These are phyloP conservation scores for Hydnomerulius pinastri DNA, from an alignment of 768 basidiomycete genomes.

Conservation along the genomic window DNA sequence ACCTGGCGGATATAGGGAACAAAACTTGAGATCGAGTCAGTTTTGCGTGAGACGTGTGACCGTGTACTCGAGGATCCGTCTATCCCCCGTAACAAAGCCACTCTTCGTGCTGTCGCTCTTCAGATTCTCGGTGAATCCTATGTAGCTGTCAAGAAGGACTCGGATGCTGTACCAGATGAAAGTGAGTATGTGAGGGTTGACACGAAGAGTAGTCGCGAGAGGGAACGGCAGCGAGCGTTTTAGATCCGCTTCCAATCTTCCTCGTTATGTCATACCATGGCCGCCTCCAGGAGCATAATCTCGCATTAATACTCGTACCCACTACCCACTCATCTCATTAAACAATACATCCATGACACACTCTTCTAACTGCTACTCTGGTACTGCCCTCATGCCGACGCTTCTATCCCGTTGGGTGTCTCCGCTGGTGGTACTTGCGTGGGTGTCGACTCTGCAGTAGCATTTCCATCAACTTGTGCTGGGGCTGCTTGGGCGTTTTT, in stretches of 20 bases:
- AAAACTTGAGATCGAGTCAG: slow-evolving; percentile 88
- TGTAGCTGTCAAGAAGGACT: slow-evolving; percentile 66
- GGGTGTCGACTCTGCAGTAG: neutral
- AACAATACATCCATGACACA: neutral
- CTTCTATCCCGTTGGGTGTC: slow-evolving; percentile 10
- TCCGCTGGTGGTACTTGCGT: neutral
- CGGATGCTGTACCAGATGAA: slow-evolving; percentile 50
- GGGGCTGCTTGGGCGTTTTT: slow-evolving; percentile 41
- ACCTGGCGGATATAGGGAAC: slow-evolving; percentile 58
- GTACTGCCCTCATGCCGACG: neutral
- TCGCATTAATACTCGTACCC: slow-evolving; percentile 1
- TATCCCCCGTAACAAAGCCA: slow-evolving; percentile 56
- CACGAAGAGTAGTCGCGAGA: slow-evolving; percentile 62
- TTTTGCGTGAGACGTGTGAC: slow-evolving; percentile 88
- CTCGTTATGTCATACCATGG: slow-evolving; percentile 11
- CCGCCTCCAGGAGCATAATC: slow-evolving; percentile 5
- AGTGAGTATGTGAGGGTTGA: slow-evolving; percentile 84
- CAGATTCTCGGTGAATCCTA: slow-evolving; percentile 86
- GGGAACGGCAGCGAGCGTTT: slow-evolving; percentile 32
- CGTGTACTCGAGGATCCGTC: slow-evolving; percentile 64
- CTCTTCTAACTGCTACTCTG: neutral
- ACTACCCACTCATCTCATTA: neutral
- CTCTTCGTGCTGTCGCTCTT: slow-evolving; percentile 76
- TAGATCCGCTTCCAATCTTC: slow-evolving; percentile 8
- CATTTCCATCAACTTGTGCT: slow-evolving; percentile 9